Percentiles rank a stretch among this genome's conserved stretches.
Evolutionary conservation across 257 asterid genomes (phyloP).

Genomic region (Nicotiana tomentosiformis): DNA sequence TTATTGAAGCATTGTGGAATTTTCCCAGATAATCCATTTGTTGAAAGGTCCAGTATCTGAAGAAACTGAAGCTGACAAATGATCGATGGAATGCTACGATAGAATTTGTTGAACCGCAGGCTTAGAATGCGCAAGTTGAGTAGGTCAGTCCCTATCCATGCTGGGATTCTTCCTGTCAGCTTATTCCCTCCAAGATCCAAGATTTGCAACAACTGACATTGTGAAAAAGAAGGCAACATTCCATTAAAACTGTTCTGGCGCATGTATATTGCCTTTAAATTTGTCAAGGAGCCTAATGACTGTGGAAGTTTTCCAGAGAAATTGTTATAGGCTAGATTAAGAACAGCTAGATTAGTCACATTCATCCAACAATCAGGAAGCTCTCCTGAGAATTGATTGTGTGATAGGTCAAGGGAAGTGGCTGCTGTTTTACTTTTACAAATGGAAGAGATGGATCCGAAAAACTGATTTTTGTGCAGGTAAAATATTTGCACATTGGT

Average conservation of each 20-base stretch:
- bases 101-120: not conserved
- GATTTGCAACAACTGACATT: conserved; percentile 9
- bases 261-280: not conserved
- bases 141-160: not conserved
- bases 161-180: not conserved
- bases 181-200: conserved; percentile 19
- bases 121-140: not conserved
- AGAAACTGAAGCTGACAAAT: not conserved
- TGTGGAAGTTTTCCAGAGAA: conserved; percentile 20
- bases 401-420: conserved; percentile 8
- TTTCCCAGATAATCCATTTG: not conserved
- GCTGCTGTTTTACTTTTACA: not conserved
- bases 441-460: conserved; percentile 18
- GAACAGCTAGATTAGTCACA: not conserved
- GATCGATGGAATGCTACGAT: not conserved
- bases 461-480: conserved; percentile 19
- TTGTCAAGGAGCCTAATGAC: not conserved
- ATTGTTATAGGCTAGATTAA: conserved; percentile 18
- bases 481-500: not conserved
- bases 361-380: conserved; percentile 23
- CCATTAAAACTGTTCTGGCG: conserved; percentile 13
- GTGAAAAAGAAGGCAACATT: conserved; percentile 14
- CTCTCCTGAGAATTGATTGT: conserved; percentile 12
- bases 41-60: conserved; percentile 2
- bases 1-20: conserved; percentile 23